Evolutionary conservation across 1,284 basidiomycete species (phyloP).

Genomic region (Kwoniella shivajii): DNA sequence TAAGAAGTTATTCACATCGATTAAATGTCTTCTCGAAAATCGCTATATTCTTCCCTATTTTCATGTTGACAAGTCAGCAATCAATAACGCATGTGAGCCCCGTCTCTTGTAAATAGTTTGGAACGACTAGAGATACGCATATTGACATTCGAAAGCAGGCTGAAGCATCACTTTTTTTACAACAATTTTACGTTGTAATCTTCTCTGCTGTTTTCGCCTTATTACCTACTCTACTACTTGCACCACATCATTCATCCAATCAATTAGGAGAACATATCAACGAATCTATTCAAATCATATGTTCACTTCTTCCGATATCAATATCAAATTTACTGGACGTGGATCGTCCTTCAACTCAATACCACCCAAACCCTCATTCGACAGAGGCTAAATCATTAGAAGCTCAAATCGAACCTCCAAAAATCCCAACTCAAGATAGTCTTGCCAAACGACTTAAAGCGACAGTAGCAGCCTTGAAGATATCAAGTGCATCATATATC

Average conservation of each 20-base stretch:
- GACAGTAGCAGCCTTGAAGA: slow-evolving; percentile 17
- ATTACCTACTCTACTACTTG: slow-evolving; percentile 31
- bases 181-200: slow-evolving; percentile 46
- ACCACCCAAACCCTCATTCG: not conserved
- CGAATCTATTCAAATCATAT: slow-evolving; percentile 24
- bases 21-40: slow-evolving; percentile 49
- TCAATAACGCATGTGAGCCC: slow-evolving; percentile 32
- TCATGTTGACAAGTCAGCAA: slow-evolving; percentile 43
- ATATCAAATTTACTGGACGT: slow-evolving; percentile 30
- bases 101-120: not conserved
- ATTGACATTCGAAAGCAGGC: not conserved
- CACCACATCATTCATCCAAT: slow-evolving; percentile 32
- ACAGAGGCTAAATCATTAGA: slow-evolving; percentile 30
- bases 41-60: slow-evolving; percentile 51
- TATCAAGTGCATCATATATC: slow-evolving; percentile 24
- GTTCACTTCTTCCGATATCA: slow-evolving; percentile 38
- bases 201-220: slow-evolving; percentile 47
- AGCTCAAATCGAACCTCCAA: slow-evolving; percentile 2
- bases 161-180: slow-evolving; percentile 27
- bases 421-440: slow-evolving; percentile 16
- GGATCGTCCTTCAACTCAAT: slow-evolving; percentile 6
- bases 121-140: not conserved
- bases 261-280: slow-evolving; percentile 30
- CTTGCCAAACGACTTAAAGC: slow-evolving; percentile 31
- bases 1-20: slow-evolving; percentile 41